Conservation (phyloP, 1,284 basidiomycete species). For the Wallemia ichthyophaga region DNA sequence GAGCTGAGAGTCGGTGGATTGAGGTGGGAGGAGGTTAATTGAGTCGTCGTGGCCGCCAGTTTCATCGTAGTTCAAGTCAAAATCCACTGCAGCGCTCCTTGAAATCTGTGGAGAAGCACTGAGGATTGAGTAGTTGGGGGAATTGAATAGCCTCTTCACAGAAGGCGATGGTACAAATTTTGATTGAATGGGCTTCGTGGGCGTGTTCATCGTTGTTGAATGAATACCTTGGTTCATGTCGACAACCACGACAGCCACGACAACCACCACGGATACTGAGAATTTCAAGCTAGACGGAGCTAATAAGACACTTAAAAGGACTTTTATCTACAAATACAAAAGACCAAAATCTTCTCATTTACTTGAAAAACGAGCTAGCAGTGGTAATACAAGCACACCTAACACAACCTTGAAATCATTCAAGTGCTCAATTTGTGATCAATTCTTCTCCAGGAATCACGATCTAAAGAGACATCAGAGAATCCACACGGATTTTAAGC, state of each 20-base stretch:
- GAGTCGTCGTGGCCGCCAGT: too few species aligned
- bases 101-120: neutral
- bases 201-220: neutral
- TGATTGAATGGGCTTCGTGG: neutral
- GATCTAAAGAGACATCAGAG: slow-evolving; percentile 4
- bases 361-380: too few species aligned
- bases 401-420: neutral
- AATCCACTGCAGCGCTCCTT: neutral
- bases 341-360: too few species aligned
- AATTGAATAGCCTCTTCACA: neutral
- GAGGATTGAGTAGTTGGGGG: neutral
- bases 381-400: too few species aligned
- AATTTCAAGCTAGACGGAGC: too few species aligned
- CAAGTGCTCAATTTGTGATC: slow-evolving; percentile 3
- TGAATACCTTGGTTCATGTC: too few species aligned
- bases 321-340: too few species aligned
- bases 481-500: neutral
- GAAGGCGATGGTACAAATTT: neutral
- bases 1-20: slow-evolving; percentile 32
- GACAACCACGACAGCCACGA: too few species aligned
- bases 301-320: too few species aligned
- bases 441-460: slow-evolving; percentile 5
- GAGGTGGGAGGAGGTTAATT: too few species aligned
- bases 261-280: too few species aligned
- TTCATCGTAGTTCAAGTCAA: neutral